phyloP scores from a whole-genome alignment of 805 yeast species.

The Ogataea methanolica region DNA sequence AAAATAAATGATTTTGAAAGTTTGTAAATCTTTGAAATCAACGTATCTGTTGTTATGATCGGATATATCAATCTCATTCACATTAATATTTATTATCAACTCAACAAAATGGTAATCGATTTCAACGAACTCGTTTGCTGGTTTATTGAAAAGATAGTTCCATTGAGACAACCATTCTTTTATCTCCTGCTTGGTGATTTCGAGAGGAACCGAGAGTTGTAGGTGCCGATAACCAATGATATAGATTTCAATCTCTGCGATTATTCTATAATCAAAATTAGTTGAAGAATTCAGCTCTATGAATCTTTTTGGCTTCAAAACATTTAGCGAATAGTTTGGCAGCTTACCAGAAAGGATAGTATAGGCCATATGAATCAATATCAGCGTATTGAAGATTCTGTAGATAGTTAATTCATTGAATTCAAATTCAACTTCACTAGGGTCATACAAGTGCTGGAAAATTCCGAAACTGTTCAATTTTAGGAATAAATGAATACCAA shows the following conservation, averaged over 20 bases:
- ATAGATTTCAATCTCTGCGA: slow-evolving; percentile 66
- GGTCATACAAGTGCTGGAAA: slow-evolving; percentile 24
- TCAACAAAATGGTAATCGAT: slow-evolving; percentile 62
- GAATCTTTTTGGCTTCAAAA: slow-evolving; percentile 36
- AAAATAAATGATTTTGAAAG: slow-evolving; percentile 28
- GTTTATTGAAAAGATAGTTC: slow-evolving; percentile 64
- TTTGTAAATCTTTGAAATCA: slow-evolving; percentile 6
- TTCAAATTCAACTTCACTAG: slow-evolving; percentile 16
- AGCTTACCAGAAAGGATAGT: slow-evolving; percentile 54
- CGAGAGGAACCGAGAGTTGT: slow-evolving; percentile 30
- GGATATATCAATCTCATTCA: slow-evolving; percentile 6
- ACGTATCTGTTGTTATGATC: not conserved
- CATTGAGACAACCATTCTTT: slow-evolving; percentile 62
- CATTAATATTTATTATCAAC: slow-evolving; percentile 37
- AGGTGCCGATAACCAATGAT: slow-evolving; percentile 54
- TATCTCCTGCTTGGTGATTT: slow-evolving; percentile 34
- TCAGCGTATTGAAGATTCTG: slow-evolving; percentile 68
- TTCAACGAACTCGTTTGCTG: slow-evolving; percentile 70
- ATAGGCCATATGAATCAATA: slow-evolving; percentile 61
- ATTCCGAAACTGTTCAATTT: slow-evolving; percentile 46
- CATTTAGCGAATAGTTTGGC: slow-evolving; percentile 32
- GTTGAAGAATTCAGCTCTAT: slow-evolving; percentile 57
- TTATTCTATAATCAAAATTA: slow-evolving; percentile 79
- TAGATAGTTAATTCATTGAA: slow-evolving; percentile 51
- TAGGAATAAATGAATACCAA: slow-evolving; percentile 60